These are phyloP conservation scores for Colletotrichum abscissum DNA, from an alignment of 2,329 filamentous ascomycete species.

Conservation along the genomic window DNA sequence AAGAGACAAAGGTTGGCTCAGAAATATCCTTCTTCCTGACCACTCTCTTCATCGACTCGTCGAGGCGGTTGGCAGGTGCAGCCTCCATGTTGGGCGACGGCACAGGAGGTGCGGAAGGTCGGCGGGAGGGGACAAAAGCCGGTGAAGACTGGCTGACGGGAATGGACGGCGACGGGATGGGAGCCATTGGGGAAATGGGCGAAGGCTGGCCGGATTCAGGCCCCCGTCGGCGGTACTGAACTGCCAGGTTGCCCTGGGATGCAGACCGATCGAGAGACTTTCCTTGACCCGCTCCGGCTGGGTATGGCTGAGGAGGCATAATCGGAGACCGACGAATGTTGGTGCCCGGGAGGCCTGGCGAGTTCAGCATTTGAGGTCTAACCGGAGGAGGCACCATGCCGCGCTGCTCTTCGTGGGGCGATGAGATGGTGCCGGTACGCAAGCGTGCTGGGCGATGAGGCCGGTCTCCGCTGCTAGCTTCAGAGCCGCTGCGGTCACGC, in stretches of 20 bases:
- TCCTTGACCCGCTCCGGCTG: conserved; percentile 38
- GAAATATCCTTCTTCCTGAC: conserved; percentile 62
- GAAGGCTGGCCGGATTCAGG: conserved; percentile 56
- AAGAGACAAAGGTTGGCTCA: conserved; percentile 60
- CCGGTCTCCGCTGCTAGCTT: conserved; percentile 59
- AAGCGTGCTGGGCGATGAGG: conserved; percentile 49
- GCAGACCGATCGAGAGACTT: conserved; percentile 42
- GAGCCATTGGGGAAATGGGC: conserved; percentile 55
- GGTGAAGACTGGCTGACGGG: conserved; percentile 49
- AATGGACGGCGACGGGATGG: conserved; percentile 46
- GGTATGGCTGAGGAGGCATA: conserved; percentile 57
- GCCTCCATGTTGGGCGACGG: conserved; percentile 39
- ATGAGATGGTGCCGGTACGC: conserved; percentile 36
- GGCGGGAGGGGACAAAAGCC: conserved; percentile 44
- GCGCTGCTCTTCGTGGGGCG: conserved; percentile 37
- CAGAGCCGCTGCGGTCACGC: conserved; percentile 66
- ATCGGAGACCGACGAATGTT: conserved; percentile 60
- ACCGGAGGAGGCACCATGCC: conserved; percentile 37
- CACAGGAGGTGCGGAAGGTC: conserved; percentile 46
- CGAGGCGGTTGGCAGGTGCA: conserved; percentile 43
- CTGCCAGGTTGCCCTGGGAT: conserved; percentile 47
- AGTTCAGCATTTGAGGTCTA: conserved; percentile 50
- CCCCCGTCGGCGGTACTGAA: conserved; percentile 44
- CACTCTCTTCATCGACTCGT: conserved; percentile 53
- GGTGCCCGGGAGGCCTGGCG: conserved; percentile 60